Evolutionary conservation across 768 basidiomycete genomes (phyloP), one percentile per base, ranked within the genome.

Genomic region (Boletus reticuloceps): DNA sequence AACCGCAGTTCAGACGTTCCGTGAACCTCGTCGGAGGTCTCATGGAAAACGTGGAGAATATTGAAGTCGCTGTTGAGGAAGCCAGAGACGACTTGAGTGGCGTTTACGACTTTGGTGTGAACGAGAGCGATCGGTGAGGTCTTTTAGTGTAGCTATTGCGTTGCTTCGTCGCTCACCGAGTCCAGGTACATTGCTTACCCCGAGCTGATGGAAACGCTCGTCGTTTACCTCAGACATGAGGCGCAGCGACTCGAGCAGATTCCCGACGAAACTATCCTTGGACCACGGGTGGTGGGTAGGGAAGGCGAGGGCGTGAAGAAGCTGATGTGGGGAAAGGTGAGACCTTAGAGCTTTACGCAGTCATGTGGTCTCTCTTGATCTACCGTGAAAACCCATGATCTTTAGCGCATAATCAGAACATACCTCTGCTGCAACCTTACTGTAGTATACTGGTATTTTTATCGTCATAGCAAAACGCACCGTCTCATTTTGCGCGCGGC

Each of bases 101-200:
- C 13, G 86, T 91, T 36, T 81, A 85, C 54, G 89, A 90, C 68
- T 90, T 86, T 68, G 66, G 74, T 14, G 78, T 81, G 0, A 66
- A 73, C 20, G 81, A 89, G 59, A 79, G 50, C 29, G 70, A 69
- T 37, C 64, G 67, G 69, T 70, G 53, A 56, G 66, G 38, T 50
- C 16, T 39, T 49, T 25, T 41, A 7, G 3, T 40, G 14, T 29
- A 16, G 2, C 6, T 43, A 25, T 10, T 14, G 11, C 3, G 14
- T 41, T 40, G 19, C 8, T 38, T 42, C 16, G 5, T 46, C 44
- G 5, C 42, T 56, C 27, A 47, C 14, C 9, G 2, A 73, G n/a
- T 80, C 82, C 67, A 80, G 82, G 62, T 89, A 91, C 60, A 77
- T 94, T 13, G 73, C 78, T 49, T 89, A 91, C 63, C 88, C 91